Evolutionary conservation across 2,329 filamentous ascomycete species (phyloP), one percentile per base, ranked within the genome.

Genomic region (Venturiaceae sp.): DNA sequence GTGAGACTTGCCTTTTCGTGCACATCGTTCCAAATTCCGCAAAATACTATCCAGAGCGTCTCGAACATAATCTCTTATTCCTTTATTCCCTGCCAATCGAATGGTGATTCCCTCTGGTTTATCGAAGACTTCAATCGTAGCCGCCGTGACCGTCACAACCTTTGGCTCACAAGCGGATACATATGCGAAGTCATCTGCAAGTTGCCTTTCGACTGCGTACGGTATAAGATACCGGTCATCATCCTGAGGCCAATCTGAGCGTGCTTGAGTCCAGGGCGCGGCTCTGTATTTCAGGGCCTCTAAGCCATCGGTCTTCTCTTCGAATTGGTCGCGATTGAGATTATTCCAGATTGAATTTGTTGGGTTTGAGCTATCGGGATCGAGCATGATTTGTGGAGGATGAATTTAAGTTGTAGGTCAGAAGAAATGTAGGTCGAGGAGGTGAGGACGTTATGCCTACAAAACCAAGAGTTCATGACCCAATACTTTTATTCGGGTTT

Each of bases 21-120:
- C 36, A 56, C 54, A 56, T 32, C 44, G 28, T 30, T 56, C 37
- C 16, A 56, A 16, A 23, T 21, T 46, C 9, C 36, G 54, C 28
- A 56, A 28, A 5, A 56, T 36, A 11, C 44, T 9, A 7, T 23
- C 5, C 28, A 56, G 14, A 9, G 36, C 37, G 14, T 5, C 13
- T 46, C 26, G 32, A 46, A 56, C 54, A 39, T 39, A 28, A 14
- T 56, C 54, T 33, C 54, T 41, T 56, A 56, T 39, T 5, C 54
- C 54, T 46, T 56, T 39, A 14, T 56, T 56, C 14, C 30, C 54
- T 23, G 54, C 54, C 13, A 56, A 14, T 7, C 54, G 54, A 13
- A 56, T 32, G 36, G 16, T 54, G 23, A 36, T 36, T 5, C 36
- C 52, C 4, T 23, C 23, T 50, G 44, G 44, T n/a, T 50, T n/a